Conservation (phyloP, 805 yeast genomes). For the Metschnikowia lachancei region DNA sequence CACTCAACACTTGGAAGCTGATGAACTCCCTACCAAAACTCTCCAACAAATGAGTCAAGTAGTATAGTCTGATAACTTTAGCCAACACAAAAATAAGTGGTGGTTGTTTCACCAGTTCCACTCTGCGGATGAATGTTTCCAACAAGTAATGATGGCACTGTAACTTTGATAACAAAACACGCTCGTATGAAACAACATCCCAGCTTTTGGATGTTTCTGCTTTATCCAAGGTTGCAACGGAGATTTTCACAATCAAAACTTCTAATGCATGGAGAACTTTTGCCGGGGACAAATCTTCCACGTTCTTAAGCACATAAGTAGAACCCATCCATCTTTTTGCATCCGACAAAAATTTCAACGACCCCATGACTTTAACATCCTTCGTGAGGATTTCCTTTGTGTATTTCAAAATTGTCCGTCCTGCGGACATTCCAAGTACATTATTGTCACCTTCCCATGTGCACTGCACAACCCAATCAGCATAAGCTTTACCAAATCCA, state of each 20-base stretch:
- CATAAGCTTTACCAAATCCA: conserved; percentile 45
- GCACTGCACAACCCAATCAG: conserved; percentile 48
- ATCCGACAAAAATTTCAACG: conserved; percentile 18
- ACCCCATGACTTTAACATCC: conserved; percentile 12
- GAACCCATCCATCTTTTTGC: conserved; percentile 11
- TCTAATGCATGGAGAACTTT: conserved; percentile 27
- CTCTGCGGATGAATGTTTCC: conserved; percentile 26
- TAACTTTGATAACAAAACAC: conserved; percentile 42
- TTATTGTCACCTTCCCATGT: conserved; percentile 52
- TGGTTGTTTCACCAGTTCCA: conserved; percentile 26
- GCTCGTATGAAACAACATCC: conserved; percentile 38
- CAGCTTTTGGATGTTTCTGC: conserved; percentile 29
- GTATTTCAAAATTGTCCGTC: conserved; percentile 38
- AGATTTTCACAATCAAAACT: conserved; percentile 37
- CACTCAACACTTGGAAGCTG: conserved; percentile 33
- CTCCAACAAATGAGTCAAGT: conserved; percentile 25
- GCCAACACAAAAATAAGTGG: conserved; percentile 27
- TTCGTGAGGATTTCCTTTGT: conserved; percentile 27
- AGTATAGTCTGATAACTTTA: conserved; percentile 34
- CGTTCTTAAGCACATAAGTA: conserved; percentile 6
- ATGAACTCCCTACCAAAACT: conserved; percentile 39
- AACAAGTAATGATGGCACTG: conserved; percentile 44
- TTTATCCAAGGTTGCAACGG: conserved; percentile 29
- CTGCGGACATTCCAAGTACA: conserved; percentile 42
- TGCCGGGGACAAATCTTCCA: conserved; percentile 19